Evolutionary conservation across 1,284 basidiomycete genomes (phyloP).

Genomic region (Cystobasidium pallidum): DNA sequence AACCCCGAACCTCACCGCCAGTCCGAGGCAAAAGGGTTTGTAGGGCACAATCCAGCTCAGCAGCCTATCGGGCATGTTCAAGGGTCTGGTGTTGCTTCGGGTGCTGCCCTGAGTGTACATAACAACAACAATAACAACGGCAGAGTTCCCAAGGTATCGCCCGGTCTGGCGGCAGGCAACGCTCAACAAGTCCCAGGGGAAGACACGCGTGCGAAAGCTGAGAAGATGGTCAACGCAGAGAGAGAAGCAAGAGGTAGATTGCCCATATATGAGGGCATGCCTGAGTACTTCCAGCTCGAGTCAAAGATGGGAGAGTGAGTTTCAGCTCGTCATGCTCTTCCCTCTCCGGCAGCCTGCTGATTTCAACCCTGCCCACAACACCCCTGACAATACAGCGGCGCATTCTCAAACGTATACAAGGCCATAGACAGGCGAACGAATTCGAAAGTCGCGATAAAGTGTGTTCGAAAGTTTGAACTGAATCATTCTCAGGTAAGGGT

Average conservation of each 20-base stretch:
- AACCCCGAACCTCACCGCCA: slow-evolving; percentile 42
- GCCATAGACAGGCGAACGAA: slow-evolving; percentile 77
- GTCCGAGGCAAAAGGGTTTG: slow-evolving; percentile 38
- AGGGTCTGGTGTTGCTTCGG: slow-evolving; percentile 24
- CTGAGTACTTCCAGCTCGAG: slow-evolving; percentile 74
- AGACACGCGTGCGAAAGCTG: slow-evolving; percentile 57
- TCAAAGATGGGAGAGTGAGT: slow-evolving; percentile 95
- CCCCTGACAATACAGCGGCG: slow-evolving; percentile 67
- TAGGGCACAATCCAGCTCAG: slow-evolving; percentile 43
- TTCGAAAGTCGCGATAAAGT: slow-evolving; percentile 80
- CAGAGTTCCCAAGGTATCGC: slow-evolving; percentile 29
- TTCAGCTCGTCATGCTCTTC: not conserved
- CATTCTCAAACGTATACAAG: slow-evolving; percentile 98
- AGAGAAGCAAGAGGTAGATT: slow-evolving; percentile 72
- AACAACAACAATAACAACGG: slow-evolving; percentile 16
- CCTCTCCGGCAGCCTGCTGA: not conserved
- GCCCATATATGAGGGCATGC: slow-evolving; percentile 68
- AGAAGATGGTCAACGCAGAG: slow-evolving; percentile 77
- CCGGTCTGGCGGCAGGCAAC: slow-evolving; percentile 36
- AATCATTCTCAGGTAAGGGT: slow-evolving; percentile 88
- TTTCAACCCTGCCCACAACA: slow-evolving; percentile 53
- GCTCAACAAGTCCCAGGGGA: slow-evolving; percentile 22
- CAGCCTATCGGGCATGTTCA: slow-evolving; percentile 20
- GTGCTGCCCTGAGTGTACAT: not conserved
- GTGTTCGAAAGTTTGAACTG: slow-evolving; percentile 91